Percentiles rank a stretch among this genome's conserved stretches.
Evolutionary conservation across 805 yeast genomes (phyloP).

Genomic region (Dipodascus albidus): DNA sequence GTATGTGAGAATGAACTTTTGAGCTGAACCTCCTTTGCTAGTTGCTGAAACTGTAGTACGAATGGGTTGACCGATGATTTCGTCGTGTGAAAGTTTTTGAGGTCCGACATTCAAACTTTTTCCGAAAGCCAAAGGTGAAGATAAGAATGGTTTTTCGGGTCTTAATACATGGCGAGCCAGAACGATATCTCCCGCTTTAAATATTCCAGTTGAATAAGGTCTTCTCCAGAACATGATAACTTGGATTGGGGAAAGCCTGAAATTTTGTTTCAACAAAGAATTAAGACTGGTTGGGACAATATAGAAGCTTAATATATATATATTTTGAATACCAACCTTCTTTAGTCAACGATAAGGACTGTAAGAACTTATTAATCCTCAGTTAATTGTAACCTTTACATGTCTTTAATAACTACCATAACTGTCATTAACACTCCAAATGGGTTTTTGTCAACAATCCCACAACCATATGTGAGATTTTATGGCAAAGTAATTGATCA

Average conservation of each 20-base stretch:
- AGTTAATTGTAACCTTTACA: too few relatives aligned
- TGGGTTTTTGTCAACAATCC: neutral
- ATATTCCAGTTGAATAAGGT: slow-evolving; percentile 14
- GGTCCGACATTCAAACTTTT: slow-evolving; percentile 18
- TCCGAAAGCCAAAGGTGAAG: slow-evolving; percentile 22
- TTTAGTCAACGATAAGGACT: too few relatives aligned
- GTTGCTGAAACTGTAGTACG: slow-evolving; percentile 20
- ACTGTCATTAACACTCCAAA: neutral
- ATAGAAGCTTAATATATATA: too few relatives aligned
- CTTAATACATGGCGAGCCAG: slow-evolving; percentile 21
- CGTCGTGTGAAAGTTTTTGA: slow-evolving; percentile 23
- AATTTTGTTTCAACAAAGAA: slow-evolving; percentile 3
- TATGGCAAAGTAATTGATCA: neutral
- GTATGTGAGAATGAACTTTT: slow-evolving; percentile 25
- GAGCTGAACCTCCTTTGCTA: slow-evolving; percentile 11
- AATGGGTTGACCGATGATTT: slow-evolving; percentile 31
- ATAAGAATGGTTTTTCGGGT: slow-evolving; percentile 22
- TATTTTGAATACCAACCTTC: too few relatives aligned
- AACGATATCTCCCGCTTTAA: slow-evolving; percentile 23
- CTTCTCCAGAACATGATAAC: neutral
- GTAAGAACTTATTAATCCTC: too few relatives aligned
- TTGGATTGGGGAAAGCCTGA: neutral
- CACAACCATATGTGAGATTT: neutral
- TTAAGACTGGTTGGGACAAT: too few relatives aligned
- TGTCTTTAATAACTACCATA: neutral